phyloP scores from a whole-genome alignment of 148 eudicot species.

The Amaranthus palmeri region DNA sequence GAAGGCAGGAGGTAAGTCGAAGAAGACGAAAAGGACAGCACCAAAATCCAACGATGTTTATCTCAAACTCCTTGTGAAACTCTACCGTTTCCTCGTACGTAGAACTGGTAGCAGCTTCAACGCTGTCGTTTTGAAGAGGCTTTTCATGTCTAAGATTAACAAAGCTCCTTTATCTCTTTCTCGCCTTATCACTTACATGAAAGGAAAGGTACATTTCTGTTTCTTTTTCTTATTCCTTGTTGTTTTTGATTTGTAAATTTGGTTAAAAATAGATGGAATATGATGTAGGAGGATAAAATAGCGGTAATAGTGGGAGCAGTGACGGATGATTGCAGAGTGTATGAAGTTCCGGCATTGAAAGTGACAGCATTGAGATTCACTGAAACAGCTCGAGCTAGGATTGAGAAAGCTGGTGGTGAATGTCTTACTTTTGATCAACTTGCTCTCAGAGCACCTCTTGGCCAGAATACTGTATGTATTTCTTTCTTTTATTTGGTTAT shows the following conservation, averaged over 20 bases:
- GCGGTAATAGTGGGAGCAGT: constrained; percentile 77
- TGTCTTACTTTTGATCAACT: constrained; percentile 85
- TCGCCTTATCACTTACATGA: constrained; percentile 55
- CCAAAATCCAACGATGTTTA: constrained; percentile 39
- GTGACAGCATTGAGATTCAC: constrained; percentile 84
- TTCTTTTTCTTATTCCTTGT: background rate
- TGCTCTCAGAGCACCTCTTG: constrained; percentile 93
- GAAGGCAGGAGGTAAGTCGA: constrained; percentile 40
- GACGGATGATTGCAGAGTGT: constrained; percentile 60
- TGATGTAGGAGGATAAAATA: constrained; percentile 54
- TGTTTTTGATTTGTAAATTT: background rate
- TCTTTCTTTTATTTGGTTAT: background rate
- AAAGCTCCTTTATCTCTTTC: constrained; percentile 86
- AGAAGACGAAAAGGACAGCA: constrained; percentile 34
- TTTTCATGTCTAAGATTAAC: constrained; percentile 88
- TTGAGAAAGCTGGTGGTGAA: constrained; percentile 95
- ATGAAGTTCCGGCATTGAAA: constrained; percentile 67
- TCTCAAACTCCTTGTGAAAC: constrained; percentile 40
- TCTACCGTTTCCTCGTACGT: constrained; percentile 79
- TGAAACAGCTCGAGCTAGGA: constrained; percentile 84
- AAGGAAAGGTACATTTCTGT: constrained; percentile 50
- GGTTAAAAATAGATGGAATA: background rate
- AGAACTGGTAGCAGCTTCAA: constrained; percentile 87
- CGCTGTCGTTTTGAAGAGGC: constrained; percentile 71
- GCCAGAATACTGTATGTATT: constrained; percentile 82